Evolutionary conservation across 179 eudicot genomes (phyloP), one percentile per base, ranked within the genome.

Genomic region (Silene noctiflora): DNA sequence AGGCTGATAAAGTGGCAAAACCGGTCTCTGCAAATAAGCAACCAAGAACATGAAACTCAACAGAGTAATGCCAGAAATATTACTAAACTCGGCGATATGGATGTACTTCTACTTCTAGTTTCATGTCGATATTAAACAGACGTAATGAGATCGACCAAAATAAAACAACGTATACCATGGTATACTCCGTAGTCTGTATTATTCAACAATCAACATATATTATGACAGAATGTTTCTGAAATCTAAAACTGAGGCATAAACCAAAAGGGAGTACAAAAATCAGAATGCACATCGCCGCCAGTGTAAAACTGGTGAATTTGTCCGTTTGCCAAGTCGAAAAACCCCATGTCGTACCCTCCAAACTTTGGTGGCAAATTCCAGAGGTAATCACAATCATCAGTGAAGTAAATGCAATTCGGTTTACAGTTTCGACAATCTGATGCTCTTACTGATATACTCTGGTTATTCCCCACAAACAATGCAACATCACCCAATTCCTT

Each of bases 301-400:
- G 11, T 13, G n/a, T 64, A 64, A 14, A 64, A 64, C 39, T 16
- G 14, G 39, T 11, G 39, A 64, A 64, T 25, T 6, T 64, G 1
- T 25, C 39, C 39, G 39, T 5, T 11, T 64, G 29, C 39, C 7
- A 64, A 64, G 39, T 64, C n/a, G 27, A 25, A 64, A 64, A 64
- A 17, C 6, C 68, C 68, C 39, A 29, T 64, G 68, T 64, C 68
- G 24, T 64, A 42, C 19, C 68, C 68, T 25, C 68, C 42, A 2
- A 64, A 29, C 65, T 6, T 60, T 21, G 3, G 4, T 27, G 67
- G n/a, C 5, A 2, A 7, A 0, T 3, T 8, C 67, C 67, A 63
- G 27, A 10, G 11, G 6, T 63, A 19, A 24, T 3, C 39, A 63
- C 35, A 63, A 27, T 63, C 67, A 63, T 63, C 67, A 11, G 67